A percentile compares a stretch with the other conserved stretches of the same genome.
Evolutionary conservation across 1,139 yeast genomes (phyloP).

Genomic region (Scheffersomyces segobiensis): DNA sequence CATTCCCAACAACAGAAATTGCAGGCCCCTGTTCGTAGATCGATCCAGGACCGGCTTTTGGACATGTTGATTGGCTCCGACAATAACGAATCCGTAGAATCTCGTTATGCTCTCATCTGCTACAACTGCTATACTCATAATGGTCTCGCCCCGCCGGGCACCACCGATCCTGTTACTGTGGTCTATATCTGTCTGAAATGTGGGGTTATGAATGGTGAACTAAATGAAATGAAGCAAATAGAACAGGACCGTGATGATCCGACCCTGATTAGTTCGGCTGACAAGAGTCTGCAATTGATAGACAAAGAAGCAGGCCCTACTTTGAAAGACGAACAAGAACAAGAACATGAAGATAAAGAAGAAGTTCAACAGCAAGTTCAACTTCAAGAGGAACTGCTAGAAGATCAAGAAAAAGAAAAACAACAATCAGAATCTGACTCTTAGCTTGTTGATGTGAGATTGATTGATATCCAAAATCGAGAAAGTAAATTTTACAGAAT

Average conservation of each 20-base stretch:
- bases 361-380: background rate
- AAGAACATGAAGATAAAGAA: background rate
- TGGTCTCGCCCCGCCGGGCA: slow-evolving; percentile 80
- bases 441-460: background rate
- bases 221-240: slow-evolving; percentile 7
- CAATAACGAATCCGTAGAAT: slow-evolving; percentile 59
- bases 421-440: background rate
- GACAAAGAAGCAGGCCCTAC: background rate
- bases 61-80: slow-evolving; percentile 71
- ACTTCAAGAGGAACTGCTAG: too few relatives aligned
- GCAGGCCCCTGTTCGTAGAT: slow-evolving; percentile 13
- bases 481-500: background rate
- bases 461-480: too few relatives aligned
- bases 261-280: background rate
- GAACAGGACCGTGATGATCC: background rate
- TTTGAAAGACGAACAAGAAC: background rate
- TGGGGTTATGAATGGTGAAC: slow-evolving; percentile 54
- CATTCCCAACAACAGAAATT: slow-evolving; percentile 1
- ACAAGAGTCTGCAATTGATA: background rate
- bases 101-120: slow-evolving; percentile 76
- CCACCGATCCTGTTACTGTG: slow-evolving; percentile 52
- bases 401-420: too few relatives aligned
- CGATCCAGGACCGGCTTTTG: slow-evolving; percentile 45
- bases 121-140: slow-evolving; percentile 64
- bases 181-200: slow-evolving; percentile 74